These are phyloP conservation scores for Brassica cretica DNA, from an alignment of 345 rosid genomes.

Conservation along the genomic window DNA sequence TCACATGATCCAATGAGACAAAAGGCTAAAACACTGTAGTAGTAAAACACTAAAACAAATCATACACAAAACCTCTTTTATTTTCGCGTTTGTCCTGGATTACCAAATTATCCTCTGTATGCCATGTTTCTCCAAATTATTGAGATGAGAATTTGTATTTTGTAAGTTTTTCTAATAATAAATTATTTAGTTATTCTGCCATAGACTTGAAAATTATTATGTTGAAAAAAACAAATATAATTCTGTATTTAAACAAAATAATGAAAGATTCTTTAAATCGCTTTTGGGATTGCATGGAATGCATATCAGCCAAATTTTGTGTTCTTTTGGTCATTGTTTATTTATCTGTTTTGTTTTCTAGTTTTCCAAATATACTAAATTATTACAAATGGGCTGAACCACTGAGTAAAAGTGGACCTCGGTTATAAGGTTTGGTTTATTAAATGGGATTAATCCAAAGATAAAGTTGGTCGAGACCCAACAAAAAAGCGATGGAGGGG, in stretches of 20 bases:
- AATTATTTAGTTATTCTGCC: background rate
- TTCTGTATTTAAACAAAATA: background rate
- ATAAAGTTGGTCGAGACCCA: conserved; percentile 4
- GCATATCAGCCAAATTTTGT: background rate
- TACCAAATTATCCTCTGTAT: background rate
- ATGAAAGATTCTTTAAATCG: background rate
- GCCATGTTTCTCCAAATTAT: conserved; percentile 6
- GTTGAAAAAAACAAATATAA: background rate
- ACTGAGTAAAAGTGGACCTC: background rate
- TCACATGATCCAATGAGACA: conserved; percentile 16
- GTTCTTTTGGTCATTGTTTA: background rate
- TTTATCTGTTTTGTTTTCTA: background rate
- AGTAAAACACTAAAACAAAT: too few species aligned
- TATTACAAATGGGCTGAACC: conserved; percentile 2
- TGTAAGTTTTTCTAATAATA: background rate
- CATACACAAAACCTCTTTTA: background rate
- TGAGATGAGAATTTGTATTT: background rate
- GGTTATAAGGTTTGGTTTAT: background rate
- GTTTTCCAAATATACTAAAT: background rate
- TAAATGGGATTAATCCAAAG: conserved; percentile 3
- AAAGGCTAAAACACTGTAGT: too few species aligned
- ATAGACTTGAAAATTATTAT: background rate
- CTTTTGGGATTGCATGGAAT: background rate
- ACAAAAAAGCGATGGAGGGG: background rate
- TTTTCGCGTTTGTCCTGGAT: background rate